Percentiles rank a stretch among this genome's conserved stretches.
Conservation (phyloP, 345 rosid species). For the Passiflora organensis region DNA sequence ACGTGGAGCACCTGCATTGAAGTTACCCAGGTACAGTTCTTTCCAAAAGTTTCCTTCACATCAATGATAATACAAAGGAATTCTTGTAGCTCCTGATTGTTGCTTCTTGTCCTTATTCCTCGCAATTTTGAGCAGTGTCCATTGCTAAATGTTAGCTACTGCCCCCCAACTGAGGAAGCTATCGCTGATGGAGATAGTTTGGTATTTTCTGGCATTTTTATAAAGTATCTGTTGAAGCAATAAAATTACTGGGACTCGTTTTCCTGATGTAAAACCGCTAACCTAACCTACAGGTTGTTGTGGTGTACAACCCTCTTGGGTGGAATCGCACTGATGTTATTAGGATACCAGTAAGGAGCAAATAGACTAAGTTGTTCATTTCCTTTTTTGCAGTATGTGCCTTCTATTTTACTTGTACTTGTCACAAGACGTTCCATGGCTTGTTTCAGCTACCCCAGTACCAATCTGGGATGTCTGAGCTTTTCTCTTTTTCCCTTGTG, state of each 20-base stretch:
- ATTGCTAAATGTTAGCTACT: not conserved
- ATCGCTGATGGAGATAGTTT: not conserved
- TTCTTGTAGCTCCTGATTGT: not conserved
- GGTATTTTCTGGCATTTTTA: not conserved
- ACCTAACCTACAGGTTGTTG: conserved; percentile 1
- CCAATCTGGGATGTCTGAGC: too few relatives aligned
- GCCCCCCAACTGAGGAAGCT: not conserved
- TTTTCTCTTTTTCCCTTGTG: too few relatives aligned
- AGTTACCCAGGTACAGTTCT: conserved; percentile 50
- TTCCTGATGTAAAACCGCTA: conserved; percentile 4
- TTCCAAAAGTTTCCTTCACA: not conserved
- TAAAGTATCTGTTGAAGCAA: too few relatives aligned
- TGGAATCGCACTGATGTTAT: not conserved
- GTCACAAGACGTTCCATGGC: too few relatives aligned
- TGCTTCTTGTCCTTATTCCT: not conserved
- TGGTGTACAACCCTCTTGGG: not conserved
- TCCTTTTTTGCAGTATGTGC: too few relatives aligned
- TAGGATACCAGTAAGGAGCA: not conserved
- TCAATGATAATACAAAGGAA: not conserved
- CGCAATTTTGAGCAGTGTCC: not conserved
- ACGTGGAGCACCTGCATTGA: conserved; percentile 29
- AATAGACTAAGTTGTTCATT: not conserved
- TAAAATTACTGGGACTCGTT: not conserved
- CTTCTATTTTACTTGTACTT: not conserved
- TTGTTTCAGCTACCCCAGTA: too few relatives aligned